A percentile compares a stretch with the other conserved stretches of the same genome.
phyloP scores from a whole-genome alignment of 805 yeast species.

The Ogataea nitratoaversa region DNA sequence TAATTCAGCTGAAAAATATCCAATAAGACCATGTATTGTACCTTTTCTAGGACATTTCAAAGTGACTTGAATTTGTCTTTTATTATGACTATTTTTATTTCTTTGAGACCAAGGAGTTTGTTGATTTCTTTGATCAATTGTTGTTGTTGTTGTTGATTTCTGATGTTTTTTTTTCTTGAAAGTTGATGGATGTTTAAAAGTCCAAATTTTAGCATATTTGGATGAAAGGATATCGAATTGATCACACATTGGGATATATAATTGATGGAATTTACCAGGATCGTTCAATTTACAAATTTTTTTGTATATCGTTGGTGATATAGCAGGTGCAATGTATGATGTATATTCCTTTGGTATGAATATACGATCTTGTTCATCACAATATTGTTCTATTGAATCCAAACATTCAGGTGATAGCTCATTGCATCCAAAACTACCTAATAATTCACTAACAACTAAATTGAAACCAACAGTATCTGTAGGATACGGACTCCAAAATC shows the following conservation, averaged over 20 bases:
- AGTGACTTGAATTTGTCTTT: conserved; percentile 19
- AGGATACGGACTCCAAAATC: conserved; percentile 39
- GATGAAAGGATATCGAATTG: conserved; percentile 41
- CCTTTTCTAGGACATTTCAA: conserved; percentile 47
- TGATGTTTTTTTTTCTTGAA: conserved; percentile 3
- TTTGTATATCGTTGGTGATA: conserved; percentile 49
- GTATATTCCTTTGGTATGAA: conserved; percentile 61
- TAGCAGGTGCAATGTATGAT: conserved; percentile 63
- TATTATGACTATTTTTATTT: conserved; percentile 17
- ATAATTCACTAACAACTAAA: conserved; percentile 70
- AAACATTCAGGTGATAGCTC: conserved; percentile 85
- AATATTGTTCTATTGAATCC: conserved; percentile 34
- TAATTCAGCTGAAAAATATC: conserved; percentile 69
- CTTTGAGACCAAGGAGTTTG: neutral
- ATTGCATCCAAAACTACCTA: conserved; percentile 92
- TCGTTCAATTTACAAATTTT: conserved; percentile 21
- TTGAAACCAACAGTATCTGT: conserved; percentile 36
- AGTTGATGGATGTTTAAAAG: conserved; percentile 43
- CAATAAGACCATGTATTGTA: conserved; percentile 68
- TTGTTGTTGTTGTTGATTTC: neutral
- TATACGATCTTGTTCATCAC: conserved; percentile 45
- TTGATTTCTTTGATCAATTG: neutral
- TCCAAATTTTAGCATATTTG: conserved; percentile 53
- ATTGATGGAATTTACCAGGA: conserved; percentile 16
- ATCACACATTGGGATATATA: conserved; percentile 29